Evolutionary conservation across 768 basidiomycete genomes (phyloP), one percentile per base, ranked within the genome.

Genomic region (Kwoniella mangroviensis): DNA sequence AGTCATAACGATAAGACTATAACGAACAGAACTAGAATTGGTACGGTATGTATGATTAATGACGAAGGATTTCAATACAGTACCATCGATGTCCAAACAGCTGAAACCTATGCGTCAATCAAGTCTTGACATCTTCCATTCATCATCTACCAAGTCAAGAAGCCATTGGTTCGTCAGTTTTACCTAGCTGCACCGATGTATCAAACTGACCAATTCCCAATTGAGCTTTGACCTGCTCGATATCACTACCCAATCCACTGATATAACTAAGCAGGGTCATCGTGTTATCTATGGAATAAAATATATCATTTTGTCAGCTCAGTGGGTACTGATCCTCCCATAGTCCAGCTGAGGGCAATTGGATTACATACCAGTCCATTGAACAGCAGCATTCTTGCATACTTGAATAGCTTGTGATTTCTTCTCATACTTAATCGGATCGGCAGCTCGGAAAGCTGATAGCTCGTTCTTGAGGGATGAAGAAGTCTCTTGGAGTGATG

Each of bases 291-390:
- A 59, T 7, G 6, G 34, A 7, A 34, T 34, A 7, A 28, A 9
- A 49, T 11, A 13, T 41, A 24, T 70, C 55, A 61, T 54, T 28
- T 63, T n/a, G 13, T 53, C 49, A 49, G 53, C 63, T 22, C 4
- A 34, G 34, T 34, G 34, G 34, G 34, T 34, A 34, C 34, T 34
- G 34, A 34, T 7, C 34, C 34, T 34, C 5, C 34, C 34, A 34
- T 34, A 34, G 6, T 7, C 4, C 34, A 34, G 34, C 34, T 34
- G 4, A 7, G 6, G 34, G 6, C 34, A 7, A 34, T 34, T 34
- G 34, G 1, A 0, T n/a, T 28, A 83, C 89, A 67, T 73, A 95
- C 94, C 94, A 43, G 94, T 98, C 92, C 93, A 94, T 15, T 92
- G 89, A 24, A 90, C 80, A 13, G 90, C 88, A 13, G 92, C 93